Conservation (phyloP, 495 filamentous ascomycete species). For the Parathielavia appendiculata region DNA sequence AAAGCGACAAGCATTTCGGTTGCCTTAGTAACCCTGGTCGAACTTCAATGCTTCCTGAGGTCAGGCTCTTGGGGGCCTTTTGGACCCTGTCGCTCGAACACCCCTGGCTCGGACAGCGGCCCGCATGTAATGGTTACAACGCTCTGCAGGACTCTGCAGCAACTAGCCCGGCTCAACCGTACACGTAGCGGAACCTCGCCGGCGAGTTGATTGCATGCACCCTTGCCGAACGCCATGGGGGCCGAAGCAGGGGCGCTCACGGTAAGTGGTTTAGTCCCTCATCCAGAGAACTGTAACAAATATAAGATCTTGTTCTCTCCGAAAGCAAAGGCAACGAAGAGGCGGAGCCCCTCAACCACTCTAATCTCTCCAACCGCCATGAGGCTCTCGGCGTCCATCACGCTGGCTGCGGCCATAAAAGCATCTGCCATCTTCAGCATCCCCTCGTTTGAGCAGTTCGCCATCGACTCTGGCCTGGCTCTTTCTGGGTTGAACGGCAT, state of each 20-base stretch:
- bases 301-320: no score
- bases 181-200: neutral
- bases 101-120: no score
- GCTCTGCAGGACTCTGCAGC: slow-evolving; percentile 1
- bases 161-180: slow-evolving; percentile 5
- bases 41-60: no score
- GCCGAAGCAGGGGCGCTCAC: neutral
- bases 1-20: no score
- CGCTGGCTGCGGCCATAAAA: slow-evolving; percentile 11
- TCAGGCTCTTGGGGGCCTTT: no score
- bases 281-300: no score
- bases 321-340: no score
- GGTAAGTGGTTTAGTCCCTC: no score
- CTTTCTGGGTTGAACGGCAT: slow-evolving; percentile 23
- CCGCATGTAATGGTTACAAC: slow-evolving; percentile 8
- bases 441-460: slow-evolving; percentile 19
- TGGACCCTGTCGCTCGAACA: no score
- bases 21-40: no score
- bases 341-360: no score
- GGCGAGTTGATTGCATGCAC: neutral
- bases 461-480: slow-evolving; percentile 26
- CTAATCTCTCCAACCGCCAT: slow-evolving; percentile 3
- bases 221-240: neutral
- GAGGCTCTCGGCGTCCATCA: slow-evolving; percentile 1
- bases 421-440: slow-evolving; percentile 12